phyloP scores from a whole-genome alignment of 495 filamentous ascomycete species.

The Neurospora intermedia region DNA sequence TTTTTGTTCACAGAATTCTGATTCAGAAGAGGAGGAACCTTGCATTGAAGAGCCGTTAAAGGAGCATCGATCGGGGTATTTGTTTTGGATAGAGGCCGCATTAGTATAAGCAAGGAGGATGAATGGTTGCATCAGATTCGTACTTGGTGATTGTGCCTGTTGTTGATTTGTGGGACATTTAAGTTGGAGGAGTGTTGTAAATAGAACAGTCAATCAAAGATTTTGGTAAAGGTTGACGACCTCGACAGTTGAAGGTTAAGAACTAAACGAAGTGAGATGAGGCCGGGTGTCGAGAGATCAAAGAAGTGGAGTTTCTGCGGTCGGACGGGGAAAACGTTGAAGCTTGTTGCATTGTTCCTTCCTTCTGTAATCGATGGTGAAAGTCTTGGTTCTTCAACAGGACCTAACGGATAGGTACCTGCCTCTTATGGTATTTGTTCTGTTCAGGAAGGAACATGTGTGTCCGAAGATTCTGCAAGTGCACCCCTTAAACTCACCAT shows the following conservation, averaged over 20 bases:
- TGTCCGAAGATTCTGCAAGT: neutral
- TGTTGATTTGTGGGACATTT: neutral
- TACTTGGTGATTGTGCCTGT: neutral
- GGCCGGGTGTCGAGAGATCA: neutral
- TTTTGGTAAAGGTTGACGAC: neutral
- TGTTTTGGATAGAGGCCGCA: neutral
- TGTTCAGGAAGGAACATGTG: neutral
- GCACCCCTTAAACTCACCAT: neutral
- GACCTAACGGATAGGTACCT: no score
- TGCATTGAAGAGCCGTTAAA: neutral
- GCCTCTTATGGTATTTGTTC: neutral
- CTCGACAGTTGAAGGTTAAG: neutral
- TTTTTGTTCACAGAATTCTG: neutral
- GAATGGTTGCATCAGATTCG: neutral
- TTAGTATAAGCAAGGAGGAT: neutral
- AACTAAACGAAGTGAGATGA: neutral
- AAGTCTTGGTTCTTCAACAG: neutral
- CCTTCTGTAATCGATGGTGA: neutral
- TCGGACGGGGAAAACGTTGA: neutral
- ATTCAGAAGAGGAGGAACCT: neutral
- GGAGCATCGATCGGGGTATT: neutral
- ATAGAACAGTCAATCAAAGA: neutral
- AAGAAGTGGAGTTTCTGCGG: neutral
- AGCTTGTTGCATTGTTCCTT: neutral
- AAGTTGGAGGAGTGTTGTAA: neutral